Conservation (phyloP, 331 rosid genomes). For the Malus hybrid region DNA sequence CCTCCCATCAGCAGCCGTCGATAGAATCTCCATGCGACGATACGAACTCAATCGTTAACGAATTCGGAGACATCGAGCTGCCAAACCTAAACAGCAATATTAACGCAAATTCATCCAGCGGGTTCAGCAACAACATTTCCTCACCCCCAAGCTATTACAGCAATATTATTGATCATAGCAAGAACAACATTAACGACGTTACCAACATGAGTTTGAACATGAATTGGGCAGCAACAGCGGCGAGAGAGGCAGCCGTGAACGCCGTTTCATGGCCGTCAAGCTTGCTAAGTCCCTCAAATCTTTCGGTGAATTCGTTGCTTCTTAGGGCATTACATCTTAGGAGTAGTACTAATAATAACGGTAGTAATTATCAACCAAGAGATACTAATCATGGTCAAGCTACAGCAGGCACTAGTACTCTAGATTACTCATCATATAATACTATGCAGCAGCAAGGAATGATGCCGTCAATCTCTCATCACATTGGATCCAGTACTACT, state of each 20-base stretch:
- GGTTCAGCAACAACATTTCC: constrained; percentile 16
- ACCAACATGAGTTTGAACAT: constrained; percentile 32
- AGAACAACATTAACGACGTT: constrained; percentile 6
- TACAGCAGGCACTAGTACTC: background rate
- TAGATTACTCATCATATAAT: constrained; percentile 19
- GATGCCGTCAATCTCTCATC: constrained; percentile 8
- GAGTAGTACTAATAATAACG: constrained; percentile 4
- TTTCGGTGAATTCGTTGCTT: constrained; percentile 66
- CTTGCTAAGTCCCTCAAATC: constrained; percentile 39
- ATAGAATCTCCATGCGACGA: constrained; percentile 61
- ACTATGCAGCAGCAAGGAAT: background rate
- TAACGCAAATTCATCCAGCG: constrained; percentile 37
- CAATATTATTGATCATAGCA: background rate
- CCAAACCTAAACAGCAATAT: constrained; percentile 31
- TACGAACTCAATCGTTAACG: constrained; percentile 56
- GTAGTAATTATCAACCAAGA: background rate
- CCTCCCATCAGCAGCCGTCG: constrained; percentile 30
- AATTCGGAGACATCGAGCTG: constrained; percentile 62
- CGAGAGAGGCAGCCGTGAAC: constrained; percentile 21
- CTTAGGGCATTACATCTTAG: constrained; percentile 88
- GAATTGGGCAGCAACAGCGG: constrained; percentile 36
- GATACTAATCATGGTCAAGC: background rate
- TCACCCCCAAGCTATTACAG: constrained; percentile 28
- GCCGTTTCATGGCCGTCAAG: constrained; percentile 50
- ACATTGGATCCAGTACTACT: constrained; percentile 5